Evolutionary conservation across 257 asterid species (phyloP), one percentile per base, ranked within the genome.

Genomic region (Capsicum chinense): DNA sequence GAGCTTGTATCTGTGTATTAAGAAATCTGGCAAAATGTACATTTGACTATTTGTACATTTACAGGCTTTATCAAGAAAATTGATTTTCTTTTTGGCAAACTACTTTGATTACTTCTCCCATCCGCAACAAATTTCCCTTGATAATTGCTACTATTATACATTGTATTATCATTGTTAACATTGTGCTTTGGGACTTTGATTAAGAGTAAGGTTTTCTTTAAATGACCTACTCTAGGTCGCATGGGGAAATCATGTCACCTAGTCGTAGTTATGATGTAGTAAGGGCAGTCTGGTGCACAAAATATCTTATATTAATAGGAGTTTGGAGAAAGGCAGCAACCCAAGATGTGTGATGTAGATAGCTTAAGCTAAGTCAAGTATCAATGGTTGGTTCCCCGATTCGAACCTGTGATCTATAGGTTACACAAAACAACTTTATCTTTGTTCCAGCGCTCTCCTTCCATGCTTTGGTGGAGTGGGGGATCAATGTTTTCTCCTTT

Each of bases 21-120:
- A 74, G 44, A 74, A 50, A 48, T 76, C 63, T 76, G 47, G 81
- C 47, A 52, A 74, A 21, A 33, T 21, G 64, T 52, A 33, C 64
- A 78, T 78, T 54, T 52, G 21, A 37, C 52, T 52, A 35, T 37
- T 4, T 68, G 26, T 37, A 3, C 78, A 39, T 16, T 39, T 69
- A 78, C 64, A 26, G 64, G 44, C 48, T 78, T 54, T 64, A 13
- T 21, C 19, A 9, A 74, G 19, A 21, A 50, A 14, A 52, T 52
- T 52, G 11, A 76, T 19, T 26, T 33, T 64, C 4, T 64, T 64
- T 33, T 57, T 58, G 33, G 64, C 64, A 57, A 58, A 59, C 64
- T 17, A 5, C 14, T 69, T 69, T 16, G 21, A n/a, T 7, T 39
- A 16, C 78, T 14, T 8, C 26, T 68, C n/a, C 78, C 26, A 39